Evolutionary conservation across 2,329 filamentous ascomycete genomes (phyloP).

Genomic region (Coleophoma cylindrospora): DNA sequence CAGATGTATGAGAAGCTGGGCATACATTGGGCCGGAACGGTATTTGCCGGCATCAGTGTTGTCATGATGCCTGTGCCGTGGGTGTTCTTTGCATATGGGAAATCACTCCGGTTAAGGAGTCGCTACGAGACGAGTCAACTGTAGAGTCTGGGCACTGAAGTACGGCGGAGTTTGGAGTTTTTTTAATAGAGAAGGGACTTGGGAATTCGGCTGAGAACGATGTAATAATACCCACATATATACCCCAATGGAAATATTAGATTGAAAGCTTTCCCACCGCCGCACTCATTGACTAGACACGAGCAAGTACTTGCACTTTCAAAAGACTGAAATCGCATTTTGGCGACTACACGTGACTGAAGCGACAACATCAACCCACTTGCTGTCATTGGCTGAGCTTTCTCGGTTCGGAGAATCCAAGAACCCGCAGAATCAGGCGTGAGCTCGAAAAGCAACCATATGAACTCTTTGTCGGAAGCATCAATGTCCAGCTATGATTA

Average conservation of each 20-base stretch:
- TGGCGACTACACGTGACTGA: not conserved
- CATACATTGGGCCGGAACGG: constrained; percentile 33
- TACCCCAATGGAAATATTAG: no score
- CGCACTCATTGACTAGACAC: no score
- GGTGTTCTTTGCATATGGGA: constrained; percentile 43
- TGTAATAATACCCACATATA: no score
- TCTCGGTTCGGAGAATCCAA: no score
- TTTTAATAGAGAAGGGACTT: no score
- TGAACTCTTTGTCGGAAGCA: not conserved
- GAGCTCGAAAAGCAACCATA: not conserved
- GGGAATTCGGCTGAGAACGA: no score
- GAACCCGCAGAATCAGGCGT: not conserved
- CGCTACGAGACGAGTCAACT: not conserved
- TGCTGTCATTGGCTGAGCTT: no score
- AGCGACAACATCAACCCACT: no score
- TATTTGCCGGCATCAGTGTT: constrained; percentile 35
- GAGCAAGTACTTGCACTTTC: no score
- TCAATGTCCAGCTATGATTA: constrained; percentile 22
- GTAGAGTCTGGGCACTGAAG: not conserved
- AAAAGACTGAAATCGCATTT: not conserved
- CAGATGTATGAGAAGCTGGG: constrained; percentile 28
- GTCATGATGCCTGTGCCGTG: constrained; percentile 45
- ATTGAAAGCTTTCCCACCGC: no score
- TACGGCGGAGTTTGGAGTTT: not conserved
- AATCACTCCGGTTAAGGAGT: not conserved